Base-by-base conservation (phyloP, 2,329 filamentous ascomycete species). In the Ascochyta rabiei region DNA sequence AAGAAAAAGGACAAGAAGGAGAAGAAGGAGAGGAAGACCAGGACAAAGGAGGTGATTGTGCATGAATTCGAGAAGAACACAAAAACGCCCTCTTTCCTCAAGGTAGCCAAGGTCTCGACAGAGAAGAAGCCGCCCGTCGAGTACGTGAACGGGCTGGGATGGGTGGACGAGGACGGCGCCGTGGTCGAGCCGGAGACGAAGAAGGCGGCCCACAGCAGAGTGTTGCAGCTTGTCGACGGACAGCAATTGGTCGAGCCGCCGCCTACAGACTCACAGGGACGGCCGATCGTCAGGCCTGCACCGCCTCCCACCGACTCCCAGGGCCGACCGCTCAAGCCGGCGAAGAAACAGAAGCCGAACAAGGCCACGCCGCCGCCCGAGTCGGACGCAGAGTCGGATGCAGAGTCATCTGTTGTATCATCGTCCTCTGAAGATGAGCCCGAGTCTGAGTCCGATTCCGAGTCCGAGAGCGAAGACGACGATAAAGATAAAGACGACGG, bases 11-110 rank as follows among this genome's bases (percentile, higher is more conserved):
- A 77, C n/a, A 79, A 80, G 59, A 81, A 81, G 63, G 86, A 84
- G 62, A 85, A 84, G 71, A 84, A 84, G 61, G 84, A 82, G 56
- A 84, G 85, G 64, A 81, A 82, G 40, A 81, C 68, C 3, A 70
- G 63, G 38, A 62, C 66, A 1, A 68, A 80, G 19, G 85, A 89
- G 55, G 81, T 88, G 1, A 80, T 91, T 4, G 83, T 98, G 3
- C 93, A 98, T 74, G 95, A 99, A 71, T 98, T 97, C 70, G 85
- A 89, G 64, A 92, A 91, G 72, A 92, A 89, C 7, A 86, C 85
- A 33, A 93, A 91, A 66, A 89, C 91, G 60, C 90, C 92, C 0
- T 89, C 85, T 4, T 97, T 96, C 70, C 75, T 97, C 54, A 91
- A 90, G 71, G 79, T 81, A 6, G 80, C 72, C 13, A 73, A 79